A percentile compares a stretch with the other conserved stretches of the same genome.
Conservation (phyloP, 2,329 filamentous ascomycete species). For the Metarhizium album region DNA sequence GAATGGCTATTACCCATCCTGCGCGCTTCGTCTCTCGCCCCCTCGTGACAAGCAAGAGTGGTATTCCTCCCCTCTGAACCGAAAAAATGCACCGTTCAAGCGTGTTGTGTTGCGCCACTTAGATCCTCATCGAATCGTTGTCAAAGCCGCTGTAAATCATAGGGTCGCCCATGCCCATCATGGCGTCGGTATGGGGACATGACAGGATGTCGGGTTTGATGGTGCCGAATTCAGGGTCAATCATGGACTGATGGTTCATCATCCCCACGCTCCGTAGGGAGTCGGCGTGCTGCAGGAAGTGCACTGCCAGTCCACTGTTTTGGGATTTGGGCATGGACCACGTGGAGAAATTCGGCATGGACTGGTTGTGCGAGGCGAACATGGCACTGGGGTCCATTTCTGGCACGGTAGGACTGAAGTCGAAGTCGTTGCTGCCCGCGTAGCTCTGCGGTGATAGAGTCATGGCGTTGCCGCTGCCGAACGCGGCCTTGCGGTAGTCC, state of each 20-base stretch:
- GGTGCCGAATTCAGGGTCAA: conserved; percentile 41
- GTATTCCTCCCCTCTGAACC: no score
- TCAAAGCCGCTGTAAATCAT: conserved; percentile 48
- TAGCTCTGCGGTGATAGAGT: conserved; percentile 46
- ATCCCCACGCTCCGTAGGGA: conserved; percentile 31
- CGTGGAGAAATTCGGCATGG: conserved; percentile 20
- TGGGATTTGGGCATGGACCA: conserved; percentile 21
- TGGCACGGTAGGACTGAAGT: conserved; percentile 23
- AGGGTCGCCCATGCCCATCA: conserved; percentile 46
- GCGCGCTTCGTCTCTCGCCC: background rate
- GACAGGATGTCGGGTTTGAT: conserved; percentile 46
- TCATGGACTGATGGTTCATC: conserved; percentile 38
- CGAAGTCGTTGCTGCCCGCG: conserved; percentile 25
- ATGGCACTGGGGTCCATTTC: conserved; percentile 23
- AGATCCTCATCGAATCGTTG: conserved; percentile 31
- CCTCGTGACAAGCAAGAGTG: background rate
- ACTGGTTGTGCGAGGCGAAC: conserved; percentile 26
- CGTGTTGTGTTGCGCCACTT: conserved; percentile 8
- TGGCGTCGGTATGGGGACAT: conserved; percentile 41
- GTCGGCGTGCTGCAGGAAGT: conserved; percentile 27
- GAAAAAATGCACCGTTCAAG: no score
- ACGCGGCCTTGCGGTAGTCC: conserved; percentile 40
- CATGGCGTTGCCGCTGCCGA: conserved; percentile 27
- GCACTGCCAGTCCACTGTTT: conserved; percentile 21
- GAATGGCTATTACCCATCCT: background rate